phyloP scores from a whole-genome alignment of 176 grass and related monocot species.

The maize (Zea mays) region DNA sequence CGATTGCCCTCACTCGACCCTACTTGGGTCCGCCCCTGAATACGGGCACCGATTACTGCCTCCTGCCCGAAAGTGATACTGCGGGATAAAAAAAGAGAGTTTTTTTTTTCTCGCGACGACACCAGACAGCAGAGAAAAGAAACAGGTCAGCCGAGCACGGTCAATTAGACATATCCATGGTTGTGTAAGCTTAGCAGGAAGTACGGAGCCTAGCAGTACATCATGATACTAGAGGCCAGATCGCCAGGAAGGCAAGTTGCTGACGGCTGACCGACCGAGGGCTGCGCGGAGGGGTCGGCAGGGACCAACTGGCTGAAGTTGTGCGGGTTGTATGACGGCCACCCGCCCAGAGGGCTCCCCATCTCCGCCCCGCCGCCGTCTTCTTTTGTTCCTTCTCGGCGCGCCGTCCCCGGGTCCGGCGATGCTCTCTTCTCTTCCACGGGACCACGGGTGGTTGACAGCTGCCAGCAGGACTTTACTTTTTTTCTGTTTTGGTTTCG shows the following conservation, averaged over 20 bases:
- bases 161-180: not conserved
- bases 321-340: constrained; percentile 80
- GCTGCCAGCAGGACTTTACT: not conserved
- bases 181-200: too few relatives aligned
- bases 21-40: too few relatives aligned
- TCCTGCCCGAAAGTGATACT: not conserved
- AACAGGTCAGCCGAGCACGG: not conserved
- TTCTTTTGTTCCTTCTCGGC: not conserved
- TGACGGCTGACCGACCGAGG: constrained; percentile 71
- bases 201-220: not conserved
- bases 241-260: constrained; percentile 6
- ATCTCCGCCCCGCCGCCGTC: constrained; percentile 38
- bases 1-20: too few relatives aligned
- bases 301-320: constrained; percentile 89
- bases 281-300: constrained; percentile 66
- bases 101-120: not conserved
- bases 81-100: not conserved
- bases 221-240: not conserved
- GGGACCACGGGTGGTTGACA: not conserved
- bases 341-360: constrained; percentile 65
- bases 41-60: not conserved
- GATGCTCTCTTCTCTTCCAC: constrained; percentile 5
- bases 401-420: constrained; percentile 29
- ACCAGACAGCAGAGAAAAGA: not conserved
- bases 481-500: not conserved